Evolutionary conservation across 1,284 basidiomycete genomes (phyloP), one percentile per base, ranked within the genome.

Genomic region (Cryptococcus amylolentus): DNA sequence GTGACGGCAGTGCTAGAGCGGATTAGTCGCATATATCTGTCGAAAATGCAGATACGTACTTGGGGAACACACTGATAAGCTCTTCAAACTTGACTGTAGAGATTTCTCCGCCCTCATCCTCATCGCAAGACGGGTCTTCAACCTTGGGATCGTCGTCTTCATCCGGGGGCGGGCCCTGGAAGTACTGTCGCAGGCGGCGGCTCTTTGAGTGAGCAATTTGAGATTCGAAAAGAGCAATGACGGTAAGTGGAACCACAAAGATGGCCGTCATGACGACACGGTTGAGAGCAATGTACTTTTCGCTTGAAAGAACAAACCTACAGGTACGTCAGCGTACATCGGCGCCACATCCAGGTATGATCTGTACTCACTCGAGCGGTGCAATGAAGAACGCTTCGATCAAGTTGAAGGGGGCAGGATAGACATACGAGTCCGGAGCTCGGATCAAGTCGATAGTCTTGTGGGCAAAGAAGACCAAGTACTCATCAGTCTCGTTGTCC

Each of bases 371-470:
- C 89, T 95, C 92, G 48, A 90, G 80, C 13, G 93, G 93, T 0
- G 86, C 89, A 56, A 95, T 80, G 43, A 95, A 78, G 65, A 91
- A 76, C 0, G 82, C 80, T 76, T 97, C 94, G 60, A 95, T 78
- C 46, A 97, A 80, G 72, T 96, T 98, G 81, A 95, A 83, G 0
- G 82, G 82, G 1, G 81, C 68, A 18, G 62, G 63, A 52, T 76
- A 82, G 56, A 82, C 81, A 51, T 72, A 81, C 13, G 79, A 76
- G 59, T 83, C 82, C 1, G 94, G 94, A 0, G 93, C 91, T 50
- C 92, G 82, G 50, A 82, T 72, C 64, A 72, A 65, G 88, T 87
- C 88, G 86, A 92, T 78, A 1, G 90, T 88, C 78, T 93, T 94
- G 63, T 83, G 82, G 2, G 90, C 89, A 71, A 92, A 95, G 80